phyloP scores from a whole-genome alignment of 768 basidiomycete genomes.

The Kwoniella bestiolae region DNA sequence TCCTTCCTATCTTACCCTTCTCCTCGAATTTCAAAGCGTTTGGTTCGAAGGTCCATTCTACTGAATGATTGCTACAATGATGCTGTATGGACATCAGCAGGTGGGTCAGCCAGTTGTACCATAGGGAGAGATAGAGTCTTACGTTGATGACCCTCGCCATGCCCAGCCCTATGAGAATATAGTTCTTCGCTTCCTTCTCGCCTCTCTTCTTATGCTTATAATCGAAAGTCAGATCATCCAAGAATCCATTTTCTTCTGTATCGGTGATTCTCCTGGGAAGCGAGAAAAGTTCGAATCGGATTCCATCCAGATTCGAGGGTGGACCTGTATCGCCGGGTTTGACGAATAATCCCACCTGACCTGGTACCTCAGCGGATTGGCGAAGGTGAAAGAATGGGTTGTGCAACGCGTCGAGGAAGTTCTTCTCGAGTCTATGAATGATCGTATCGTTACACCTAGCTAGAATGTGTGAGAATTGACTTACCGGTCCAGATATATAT shows the following conservation, averaged over 20 bases:
- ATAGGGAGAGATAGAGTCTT: neutral
- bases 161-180: slow-evolving; percentile 4
- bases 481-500: neutral
- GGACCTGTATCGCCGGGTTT: neutral
- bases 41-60: neutral
- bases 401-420: neutral
- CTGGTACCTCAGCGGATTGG: neutral
- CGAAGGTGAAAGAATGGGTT: neutral
- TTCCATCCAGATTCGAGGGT: neutral
- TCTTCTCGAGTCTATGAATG: neutral
- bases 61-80: neutral
- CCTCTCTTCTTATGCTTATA: neutral
- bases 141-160: slow-evolving; percentile 17
- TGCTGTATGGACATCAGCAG: neutral
- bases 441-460: neutral
- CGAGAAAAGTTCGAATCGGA: slow-evolving; percentile 8
- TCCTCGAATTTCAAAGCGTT: slow-evolving; percentile 9
- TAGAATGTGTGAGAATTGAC: neutral
- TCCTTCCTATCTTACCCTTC: neutral
- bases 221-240: slow-evolving; percentile 10
- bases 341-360: slow-evolving; percentile 9
- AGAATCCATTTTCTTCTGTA: slow-evolving; percentile 3
- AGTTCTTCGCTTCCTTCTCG: neutral
- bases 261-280: neutral
- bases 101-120: too few relatives aligned